Evolutionary conservation across 495 filamentous ascomycete species (phyloP).

Genomic region (Thozetella sp.): DNA sequence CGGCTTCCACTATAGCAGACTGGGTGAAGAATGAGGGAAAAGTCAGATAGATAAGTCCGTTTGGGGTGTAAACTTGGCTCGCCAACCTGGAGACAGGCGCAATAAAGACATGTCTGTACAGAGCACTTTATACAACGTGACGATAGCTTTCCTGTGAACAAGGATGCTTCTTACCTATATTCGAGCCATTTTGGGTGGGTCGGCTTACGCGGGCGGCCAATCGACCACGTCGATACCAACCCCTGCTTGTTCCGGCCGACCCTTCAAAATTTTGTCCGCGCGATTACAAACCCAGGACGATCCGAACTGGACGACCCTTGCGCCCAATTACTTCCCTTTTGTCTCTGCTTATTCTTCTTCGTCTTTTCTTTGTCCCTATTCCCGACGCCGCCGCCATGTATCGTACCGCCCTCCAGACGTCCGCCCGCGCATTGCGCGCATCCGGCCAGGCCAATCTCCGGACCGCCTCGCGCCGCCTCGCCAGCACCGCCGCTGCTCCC

Average conservation of each 20-base stretch:
- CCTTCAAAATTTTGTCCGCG: neutral
- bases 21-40: no score
- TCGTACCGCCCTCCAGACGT: conserved; percentile 57
- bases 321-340: conserved; percentile 3
- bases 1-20: no score
- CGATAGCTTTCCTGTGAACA: no score
- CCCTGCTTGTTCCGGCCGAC: neutral
- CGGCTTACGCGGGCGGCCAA: neutral
- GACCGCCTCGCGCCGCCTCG: conserved; percentile 57
- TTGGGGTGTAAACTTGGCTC: no score
- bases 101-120: no score
- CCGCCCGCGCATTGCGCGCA: conserved; percentile 48
- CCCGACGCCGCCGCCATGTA: conserved; percentile 52
- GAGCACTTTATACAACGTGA: no score
- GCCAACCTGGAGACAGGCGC: no score
- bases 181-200: no score
- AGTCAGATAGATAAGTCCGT: no score
- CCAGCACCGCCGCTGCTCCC: conserved; percentile 67
- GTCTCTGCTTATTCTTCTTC: conserved; percentile 6
- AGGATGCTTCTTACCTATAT: no score
- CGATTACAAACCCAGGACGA: conserved; percentile 6
- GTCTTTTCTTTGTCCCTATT: conserved; percentile 8
- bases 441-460: conserved; percentile 30
- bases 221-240: neutral
- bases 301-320: neutral